phyloP scores from a whole-genome alignment of 75 land plant species.

The Pinus albicaulis region DNA sequence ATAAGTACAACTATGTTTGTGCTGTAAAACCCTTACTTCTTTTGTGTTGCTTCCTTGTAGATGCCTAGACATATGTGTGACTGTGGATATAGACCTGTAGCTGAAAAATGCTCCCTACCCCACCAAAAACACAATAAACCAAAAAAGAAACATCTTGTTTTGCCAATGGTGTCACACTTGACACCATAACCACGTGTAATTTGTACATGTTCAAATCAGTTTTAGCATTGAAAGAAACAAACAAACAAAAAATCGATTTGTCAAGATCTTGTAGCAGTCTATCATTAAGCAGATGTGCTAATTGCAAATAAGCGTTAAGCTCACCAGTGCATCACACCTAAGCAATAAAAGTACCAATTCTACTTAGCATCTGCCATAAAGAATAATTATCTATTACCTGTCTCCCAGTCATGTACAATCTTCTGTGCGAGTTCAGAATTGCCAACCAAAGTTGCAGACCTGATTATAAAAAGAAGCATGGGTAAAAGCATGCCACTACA shows the following conservation, averaged over 20 bases:
- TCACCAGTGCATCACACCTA: not conserved
- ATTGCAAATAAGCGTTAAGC: not conserved
- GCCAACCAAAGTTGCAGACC: conserved; percentile 20
- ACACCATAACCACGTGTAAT: not conserved
- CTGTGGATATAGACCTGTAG: too few species aligned
- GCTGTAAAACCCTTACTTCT: too few species aligned
- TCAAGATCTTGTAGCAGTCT: not conserved
- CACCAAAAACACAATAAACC: not conserved
- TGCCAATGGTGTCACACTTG: not conserved
- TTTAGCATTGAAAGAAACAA: not conserved
- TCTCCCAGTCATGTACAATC: conserved; percentile 67
- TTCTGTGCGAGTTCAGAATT: conserved; percentile 63
- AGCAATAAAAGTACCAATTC: not conserved
- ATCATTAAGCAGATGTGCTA: not conserved
- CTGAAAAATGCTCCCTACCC: too few species aligned
- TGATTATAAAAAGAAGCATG: not conserved
- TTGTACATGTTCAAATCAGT: not conserved
- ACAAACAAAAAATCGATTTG: not conserved
- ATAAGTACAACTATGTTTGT: too few species aligned
- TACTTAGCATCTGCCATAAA: not conserved
- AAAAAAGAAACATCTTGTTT: not conserved
- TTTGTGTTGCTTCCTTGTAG: too few species aligned
- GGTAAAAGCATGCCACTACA: too few species aligned
- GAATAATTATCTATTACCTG: conserved; percentile 41
- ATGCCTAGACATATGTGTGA: too few species aligned